Percentiles rank a stretch among this genome's conserved stretches.
Evolutionary conservation across 345 rosid genomes (phyloP).

Genomic region (Corchorus olitorius): DNA sequence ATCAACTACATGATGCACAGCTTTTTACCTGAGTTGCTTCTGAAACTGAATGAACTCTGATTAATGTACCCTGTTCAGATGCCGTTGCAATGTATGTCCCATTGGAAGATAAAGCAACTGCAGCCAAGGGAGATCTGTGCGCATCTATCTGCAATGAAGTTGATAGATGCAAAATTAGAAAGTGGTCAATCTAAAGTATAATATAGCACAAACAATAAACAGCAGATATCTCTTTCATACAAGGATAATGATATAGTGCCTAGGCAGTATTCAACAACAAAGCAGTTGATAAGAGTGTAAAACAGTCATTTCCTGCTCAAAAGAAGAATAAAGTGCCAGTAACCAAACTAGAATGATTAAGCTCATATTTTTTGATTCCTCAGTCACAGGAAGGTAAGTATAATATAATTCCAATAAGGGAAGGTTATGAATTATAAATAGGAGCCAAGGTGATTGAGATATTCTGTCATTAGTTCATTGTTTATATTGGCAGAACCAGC

Average conservation of each 20-base stretch:
- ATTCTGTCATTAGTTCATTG: background rate
- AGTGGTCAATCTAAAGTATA: background rate
- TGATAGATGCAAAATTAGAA: slow-evolving; percentile 2
- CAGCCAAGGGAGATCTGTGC: slow-evolving; percentile 82
- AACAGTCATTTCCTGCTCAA: background rate
- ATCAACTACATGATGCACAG: slow-evolving; percentile 6
- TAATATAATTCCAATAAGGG: background rate
- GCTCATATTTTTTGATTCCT: background rate
- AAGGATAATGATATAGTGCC: slow-evolving; percentile 1
- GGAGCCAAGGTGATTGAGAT: slow-evolving; percentile 11
- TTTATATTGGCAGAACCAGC: no score
- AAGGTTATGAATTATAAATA: background rate
- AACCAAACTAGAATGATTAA: background rate
- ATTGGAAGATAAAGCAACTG: slow-evolving; percentile 70
- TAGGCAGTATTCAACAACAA: background rate
- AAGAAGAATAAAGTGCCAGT: background rate
- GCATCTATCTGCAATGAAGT: slow-evolving; percentile 74
- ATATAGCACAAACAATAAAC: slow-evolving; percentile 6
- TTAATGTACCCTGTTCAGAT: slow-evolving; percentile 90
- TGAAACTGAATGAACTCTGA: slow-evolving; percentile 79
- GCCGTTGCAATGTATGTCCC: slow-evolving; percentile 93
- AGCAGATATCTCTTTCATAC: background rate
- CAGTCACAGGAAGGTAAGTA: background rate
- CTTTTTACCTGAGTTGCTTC: slow-evolving; percentile 82
- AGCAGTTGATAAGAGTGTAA: background rate